These are phyloP conservation scores for Chondrus crispus DNA, from an alignment of 23 red algal species.

Conservation along the genomic window DNA sequence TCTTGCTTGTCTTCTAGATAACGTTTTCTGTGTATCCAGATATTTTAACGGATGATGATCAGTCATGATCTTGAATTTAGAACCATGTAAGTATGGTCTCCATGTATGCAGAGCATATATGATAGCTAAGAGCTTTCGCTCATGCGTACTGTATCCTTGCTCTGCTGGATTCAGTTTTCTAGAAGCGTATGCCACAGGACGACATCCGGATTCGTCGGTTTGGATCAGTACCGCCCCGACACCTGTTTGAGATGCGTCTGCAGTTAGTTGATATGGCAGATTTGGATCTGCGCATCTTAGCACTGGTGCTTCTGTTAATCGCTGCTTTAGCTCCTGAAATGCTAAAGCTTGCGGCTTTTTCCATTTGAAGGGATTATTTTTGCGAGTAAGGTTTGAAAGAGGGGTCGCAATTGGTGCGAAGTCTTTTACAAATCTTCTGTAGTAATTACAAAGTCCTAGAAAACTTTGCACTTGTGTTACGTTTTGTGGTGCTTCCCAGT, in stretches of 20 bases:
- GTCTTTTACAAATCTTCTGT: slow-evolving; percentile 10
- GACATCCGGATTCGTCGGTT: not conserved
- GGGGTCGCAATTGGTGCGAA: not conserved
- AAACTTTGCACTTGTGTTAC: not conserved
- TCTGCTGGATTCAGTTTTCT: not conserved
- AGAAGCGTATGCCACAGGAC: slow-evolving; percentile 17
- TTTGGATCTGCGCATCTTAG: not conserved
- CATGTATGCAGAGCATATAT: not conserved
- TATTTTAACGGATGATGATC: not conserved
- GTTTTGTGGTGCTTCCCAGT: not conserved
- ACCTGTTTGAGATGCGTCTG: not conserved
- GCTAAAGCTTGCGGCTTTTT: not conserved
- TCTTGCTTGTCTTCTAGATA: not conserved
- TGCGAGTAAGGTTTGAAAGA: not conserved
- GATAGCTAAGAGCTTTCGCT: slow-evolving; percentile 11
- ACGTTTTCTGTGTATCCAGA: not conserved
- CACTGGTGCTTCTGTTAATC: not conserved
- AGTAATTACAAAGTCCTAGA: slow-evolving; percentile 9
- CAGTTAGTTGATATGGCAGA: not conserved
- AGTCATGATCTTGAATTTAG: not conserved
- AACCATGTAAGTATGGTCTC: not conserved
- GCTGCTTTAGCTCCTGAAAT: not conserved
- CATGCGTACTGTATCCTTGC: not conserved
- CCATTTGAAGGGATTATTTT: not conserved
- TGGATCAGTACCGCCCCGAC: not conserved